Percentiles rank a stretch among this genome's conserved stretches.
Evolutionary conservation across 1,284 basidiomycete species (phyloP).

Genomic region (Ganoderma meredithae): DNA sequence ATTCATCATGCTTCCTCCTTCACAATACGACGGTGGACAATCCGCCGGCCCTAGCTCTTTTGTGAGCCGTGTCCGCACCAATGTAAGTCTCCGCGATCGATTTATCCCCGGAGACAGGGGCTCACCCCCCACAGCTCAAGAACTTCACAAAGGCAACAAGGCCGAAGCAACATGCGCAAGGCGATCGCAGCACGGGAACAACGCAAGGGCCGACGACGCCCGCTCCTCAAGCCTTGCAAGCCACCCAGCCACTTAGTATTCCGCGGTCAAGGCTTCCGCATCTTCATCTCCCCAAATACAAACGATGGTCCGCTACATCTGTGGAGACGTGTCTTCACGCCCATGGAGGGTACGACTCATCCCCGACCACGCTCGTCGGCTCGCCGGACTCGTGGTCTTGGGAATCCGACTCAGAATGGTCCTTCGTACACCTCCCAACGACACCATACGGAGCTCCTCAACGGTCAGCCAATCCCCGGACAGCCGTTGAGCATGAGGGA

Average conservation of each 20-base stretch:
- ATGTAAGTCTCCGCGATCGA: neutral
- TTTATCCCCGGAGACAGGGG: neutral
- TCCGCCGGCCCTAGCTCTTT: neutral
- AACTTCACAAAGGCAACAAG: neutral
- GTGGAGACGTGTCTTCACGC: neutral
- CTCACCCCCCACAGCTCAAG: neutral
- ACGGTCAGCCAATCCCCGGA: neutral
- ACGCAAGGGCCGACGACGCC: neutral
- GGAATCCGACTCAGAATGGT: neutral
- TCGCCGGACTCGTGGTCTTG: constrained; percentile 3
- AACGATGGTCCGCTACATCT: neutral
- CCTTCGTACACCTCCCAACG: neutral
- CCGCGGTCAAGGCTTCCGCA: neutral
- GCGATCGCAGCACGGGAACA: neutral
- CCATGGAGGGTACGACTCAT: neutral
- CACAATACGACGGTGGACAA: neutral
- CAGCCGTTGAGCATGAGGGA: neutral
- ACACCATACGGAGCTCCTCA: neutral
- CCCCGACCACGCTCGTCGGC: constrained; percentile 2
- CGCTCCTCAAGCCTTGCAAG: neutral
- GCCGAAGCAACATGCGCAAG: neutral
- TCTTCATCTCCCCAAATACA: neutral
- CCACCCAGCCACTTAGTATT: neutral
- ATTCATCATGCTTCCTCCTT: neutral
- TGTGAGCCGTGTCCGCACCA: neutral